phyloP scores from a whole-genome alignment of 805 yeast species.

The Lipomyces anomalus region DNA sequence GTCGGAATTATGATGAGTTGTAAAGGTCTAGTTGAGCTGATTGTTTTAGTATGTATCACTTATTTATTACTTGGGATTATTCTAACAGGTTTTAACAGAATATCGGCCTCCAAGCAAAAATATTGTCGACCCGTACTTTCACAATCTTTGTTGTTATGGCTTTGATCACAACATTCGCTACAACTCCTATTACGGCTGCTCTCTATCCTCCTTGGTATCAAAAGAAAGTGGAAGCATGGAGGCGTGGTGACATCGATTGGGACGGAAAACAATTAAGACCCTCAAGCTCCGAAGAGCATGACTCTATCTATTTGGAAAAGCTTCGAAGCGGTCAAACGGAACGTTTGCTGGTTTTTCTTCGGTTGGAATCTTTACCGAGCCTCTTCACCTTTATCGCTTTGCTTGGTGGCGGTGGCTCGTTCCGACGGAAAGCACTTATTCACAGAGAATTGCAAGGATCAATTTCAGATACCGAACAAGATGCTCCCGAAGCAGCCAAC shows the following conservation, averaged over 20 bases:
- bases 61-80: slow-evolving; percentile 15
- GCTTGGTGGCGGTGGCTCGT: background rate
- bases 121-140: slow-evolving; percentile 57
- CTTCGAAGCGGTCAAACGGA: too few relatives aligned
- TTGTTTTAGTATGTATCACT: slow-evolving; percentile 46
- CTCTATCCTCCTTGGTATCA: slow-evolving; percentile 48
- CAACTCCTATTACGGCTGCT: slow-evolving; percentile 65
- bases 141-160: slow-evolving; percentile 86
- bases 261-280: slow-evolving; percentile 1
- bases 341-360: background rate
- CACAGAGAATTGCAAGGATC: background rate
- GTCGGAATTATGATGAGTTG: slow-evolving; percentile 83
- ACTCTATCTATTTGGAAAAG: too few relatives aligned
- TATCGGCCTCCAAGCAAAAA: slow-evolving; percentile 66
- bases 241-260: slow-evolving; percentile 13
- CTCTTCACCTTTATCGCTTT: background rate
- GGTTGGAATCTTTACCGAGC: background rate
- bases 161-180: slow-evolving; percentile 65
- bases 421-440: background rate
- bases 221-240: slow-evolving; percentile 20
- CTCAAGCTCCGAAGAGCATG: too few relatives aligned
- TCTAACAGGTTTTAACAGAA: slow-evolving; percentile 33
- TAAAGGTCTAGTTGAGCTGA: slow-evolving; percentile 82
- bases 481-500: background rate
- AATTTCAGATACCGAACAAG: background rate